Conservation (phyloP, 805 yeast genomes). For the Grigorovia humatica region DNA sequence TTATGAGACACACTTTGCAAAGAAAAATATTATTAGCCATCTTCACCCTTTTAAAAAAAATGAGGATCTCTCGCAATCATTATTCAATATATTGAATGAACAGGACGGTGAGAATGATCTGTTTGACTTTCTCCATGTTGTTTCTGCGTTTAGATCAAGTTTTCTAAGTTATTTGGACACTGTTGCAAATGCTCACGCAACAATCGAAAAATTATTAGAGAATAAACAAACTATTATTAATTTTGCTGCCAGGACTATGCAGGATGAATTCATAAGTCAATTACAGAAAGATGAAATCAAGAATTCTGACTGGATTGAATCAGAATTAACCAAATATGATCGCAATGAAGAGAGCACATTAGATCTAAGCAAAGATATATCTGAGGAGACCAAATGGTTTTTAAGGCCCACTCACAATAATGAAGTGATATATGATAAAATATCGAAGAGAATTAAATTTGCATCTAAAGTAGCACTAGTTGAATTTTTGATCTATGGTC, state of each 20-base stretch:
- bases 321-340: constrained; percentile 10
- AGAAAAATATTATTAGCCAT: background rate
- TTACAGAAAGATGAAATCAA: constrained; percentile 38
- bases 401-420: constrained; percentile 55
- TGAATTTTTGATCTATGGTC: constrained; percentile 71
- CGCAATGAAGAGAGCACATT: constrained; percentile 3
- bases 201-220: constrained; percentile 51
- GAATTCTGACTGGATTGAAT: constrained; percentile 27
- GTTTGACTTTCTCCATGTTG: constrained; percentile 27
- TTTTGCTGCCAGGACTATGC: constrained; percentile 70
- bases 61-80: constrained; percentile 1
- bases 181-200: constrained; percentile 25
- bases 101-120: constrained; percentile 34
- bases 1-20: constrained; percentile 14
- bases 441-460: constrained; percentile 60
- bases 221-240: constrained; percentile 61
- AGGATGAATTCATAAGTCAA: constrained; percentile 54
- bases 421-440: constrained; percentile 49
- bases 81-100: constrained; percentile 28
- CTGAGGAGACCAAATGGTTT: constrained; percentile 48
- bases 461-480: constrained; percentile 72
- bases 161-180: constrained; percentile 28
- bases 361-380: background rate
- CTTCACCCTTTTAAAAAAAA: background rate
- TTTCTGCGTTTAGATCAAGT: constrained; percentile 21